These are phyloP conservation scores for Populus davidiana DNA, from an alignment of 345 rosid species.

Conservation along the genomic window DNA sequence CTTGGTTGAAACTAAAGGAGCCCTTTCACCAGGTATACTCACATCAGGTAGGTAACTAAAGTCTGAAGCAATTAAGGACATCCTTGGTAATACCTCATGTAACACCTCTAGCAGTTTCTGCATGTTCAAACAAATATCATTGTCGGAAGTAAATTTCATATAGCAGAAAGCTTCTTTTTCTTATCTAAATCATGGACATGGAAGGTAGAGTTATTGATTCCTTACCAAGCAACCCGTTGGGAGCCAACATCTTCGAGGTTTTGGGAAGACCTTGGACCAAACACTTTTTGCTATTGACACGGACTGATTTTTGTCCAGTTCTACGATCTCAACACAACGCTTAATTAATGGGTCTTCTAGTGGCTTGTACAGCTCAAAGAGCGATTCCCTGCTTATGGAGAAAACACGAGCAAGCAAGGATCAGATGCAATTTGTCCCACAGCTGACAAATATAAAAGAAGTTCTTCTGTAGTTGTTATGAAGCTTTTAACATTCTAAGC, in stretches of 20 bases:
- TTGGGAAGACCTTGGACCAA: constrained; percentile 81
- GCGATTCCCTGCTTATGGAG: constrained; percentile 43
- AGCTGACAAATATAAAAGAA: background rate
- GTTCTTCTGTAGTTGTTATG: background rate
- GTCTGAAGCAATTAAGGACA: constrained; percentile 94
- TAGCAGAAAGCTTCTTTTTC: background rate
- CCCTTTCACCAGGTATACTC: constrained; percentile 84
- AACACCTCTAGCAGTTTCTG: constrained; percentile 84
- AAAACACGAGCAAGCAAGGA: constrained; percentile 18
- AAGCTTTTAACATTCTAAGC: constrained; percentile 1
- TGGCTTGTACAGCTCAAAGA: constrained; percentile 69
- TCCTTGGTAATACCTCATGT: constrained; percentile 80
- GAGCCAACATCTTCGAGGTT: constrained; percentile 88
- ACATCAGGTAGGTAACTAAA: constrained; percentile 96
- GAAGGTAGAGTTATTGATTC: background rate
- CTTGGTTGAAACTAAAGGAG: constrained; percentile 95
- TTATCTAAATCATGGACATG: background rate
- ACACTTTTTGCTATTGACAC: constrained; percentile 39
- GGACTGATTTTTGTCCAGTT: constrained; percentile 38
- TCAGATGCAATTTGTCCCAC: constrained; percentile 1
- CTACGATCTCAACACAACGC: constrained; percentile 65
- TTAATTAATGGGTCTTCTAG: constrained; percentile 69
- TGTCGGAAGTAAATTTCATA: background rate
- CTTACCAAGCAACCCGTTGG: constrained; percentile 96
- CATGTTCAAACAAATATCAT: constrained; percentile 23